Conservation (phyloP, 2,329 filamentous ascomycete genomes). For the Hysterium pulicare region DNA sequence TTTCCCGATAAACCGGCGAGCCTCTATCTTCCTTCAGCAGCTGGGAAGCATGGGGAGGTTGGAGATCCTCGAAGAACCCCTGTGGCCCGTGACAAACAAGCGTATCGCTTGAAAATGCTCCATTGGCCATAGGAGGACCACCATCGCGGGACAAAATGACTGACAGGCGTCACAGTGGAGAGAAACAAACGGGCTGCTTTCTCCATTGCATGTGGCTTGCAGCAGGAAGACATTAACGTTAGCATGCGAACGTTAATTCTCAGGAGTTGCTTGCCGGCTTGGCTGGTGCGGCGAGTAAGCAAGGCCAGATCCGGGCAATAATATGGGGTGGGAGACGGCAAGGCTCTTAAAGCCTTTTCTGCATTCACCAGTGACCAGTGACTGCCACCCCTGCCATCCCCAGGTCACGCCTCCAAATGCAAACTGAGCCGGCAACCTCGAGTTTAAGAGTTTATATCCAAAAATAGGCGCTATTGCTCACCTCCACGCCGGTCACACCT, state of each 20-base stretch:
- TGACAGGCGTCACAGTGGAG: background rate
- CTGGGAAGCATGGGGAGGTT: background rate
- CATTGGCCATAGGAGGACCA: too few relatives aligned
- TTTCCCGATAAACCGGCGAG: background rate
- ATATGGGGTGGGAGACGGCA: background rate
- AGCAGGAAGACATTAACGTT: background rate
- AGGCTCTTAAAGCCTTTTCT: background rate
- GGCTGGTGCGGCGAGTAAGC: constrained; percentile 1
- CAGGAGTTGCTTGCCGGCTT: background rate
- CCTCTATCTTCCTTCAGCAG: background rate
- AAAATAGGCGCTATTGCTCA: constrained; percentile 23
- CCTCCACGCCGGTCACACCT: constrained; percentile 16
- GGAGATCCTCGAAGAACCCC: background rate
- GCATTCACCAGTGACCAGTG: too few relatives aligned
- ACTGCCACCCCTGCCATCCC: background rate
- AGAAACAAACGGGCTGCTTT: background rate
- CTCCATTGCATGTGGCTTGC: background rate
- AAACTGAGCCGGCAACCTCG: background rate
- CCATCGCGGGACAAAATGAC: background rate
- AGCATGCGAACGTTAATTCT: background rate
- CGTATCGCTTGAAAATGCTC: background rate
- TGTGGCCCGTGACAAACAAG: background rate
- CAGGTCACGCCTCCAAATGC: background rate
- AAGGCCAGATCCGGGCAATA: constrained; percentile 1
- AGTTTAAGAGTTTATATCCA: constrained; percentile 29